phyloP scores from a whole-genome alignment of 441 rosid species.

The Flueggea neowawraea region DNA sequence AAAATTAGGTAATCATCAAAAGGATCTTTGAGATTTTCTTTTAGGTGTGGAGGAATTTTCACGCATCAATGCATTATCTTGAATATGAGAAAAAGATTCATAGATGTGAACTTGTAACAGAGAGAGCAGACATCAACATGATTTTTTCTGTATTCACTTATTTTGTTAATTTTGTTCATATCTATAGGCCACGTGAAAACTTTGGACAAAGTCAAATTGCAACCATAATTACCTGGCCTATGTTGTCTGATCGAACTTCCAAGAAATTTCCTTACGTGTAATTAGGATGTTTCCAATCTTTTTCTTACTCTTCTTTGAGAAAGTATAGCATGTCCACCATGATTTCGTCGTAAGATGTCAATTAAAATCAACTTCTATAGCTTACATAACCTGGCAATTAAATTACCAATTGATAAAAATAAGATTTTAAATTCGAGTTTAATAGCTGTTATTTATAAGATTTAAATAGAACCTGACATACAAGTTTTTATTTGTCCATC shows the following conservation, averaged over 20 bases:
- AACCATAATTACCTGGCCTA: slow-evolving; percentile 25
- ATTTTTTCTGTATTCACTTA: slow-evolving; percentile 17
- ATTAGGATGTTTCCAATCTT: slow-evolving; percentile 14
- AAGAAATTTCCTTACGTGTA: background rate
- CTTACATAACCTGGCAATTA: no score
- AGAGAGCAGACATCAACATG: slow-evolving; percentile 27
- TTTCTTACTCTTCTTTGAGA: background rate
- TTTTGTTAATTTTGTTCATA: slow-evolving; percentile 29
- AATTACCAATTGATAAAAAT: no score
- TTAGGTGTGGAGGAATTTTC: slow-evolving; percentile 18
- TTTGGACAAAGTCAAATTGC: slow-evolving; percentile 26
- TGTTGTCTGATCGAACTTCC: slow-evolving; percentile 20
- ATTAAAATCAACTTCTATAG: no score
- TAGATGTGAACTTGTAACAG: no score
- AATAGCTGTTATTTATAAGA: no score
- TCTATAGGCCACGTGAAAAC: slow-evolving; percentile 20
- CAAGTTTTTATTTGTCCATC: no score
- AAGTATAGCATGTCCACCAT: no score
- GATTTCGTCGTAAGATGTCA: no score
- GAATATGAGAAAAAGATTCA: background rate
- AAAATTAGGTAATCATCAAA: slow-evolving; percentile 35
- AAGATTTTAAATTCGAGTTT: no score
- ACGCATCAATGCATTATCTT: slow-evolving; percentile 20
- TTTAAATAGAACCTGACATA: no score
- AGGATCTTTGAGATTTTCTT: slow-evolving; percentile 29